phyloP scores from a whole-genome alignment of 148 eudicot genomes.

The Chenopodium formosanum region DNA sequence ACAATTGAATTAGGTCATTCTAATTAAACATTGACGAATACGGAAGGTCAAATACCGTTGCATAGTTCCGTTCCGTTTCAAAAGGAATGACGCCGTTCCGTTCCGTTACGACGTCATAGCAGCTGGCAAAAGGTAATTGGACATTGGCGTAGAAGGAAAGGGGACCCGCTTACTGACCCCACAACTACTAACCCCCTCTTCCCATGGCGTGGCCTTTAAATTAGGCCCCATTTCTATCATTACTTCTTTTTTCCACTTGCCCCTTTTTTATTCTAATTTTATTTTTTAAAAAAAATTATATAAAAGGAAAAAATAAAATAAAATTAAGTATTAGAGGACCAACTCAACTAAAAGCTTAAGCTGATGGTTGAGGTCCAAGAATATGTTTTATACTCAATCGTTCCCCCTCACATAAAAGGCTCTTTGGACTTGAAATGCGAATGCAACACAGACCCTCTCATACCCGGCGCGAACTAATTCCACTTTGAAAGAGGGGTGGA shows the following conservation, averaged over 20 bases:
- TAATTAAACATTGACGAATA: slow-evolving; percentile 8
- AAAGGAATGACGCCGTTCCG: neutral
- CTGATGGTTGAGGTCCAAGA: too few species aligned
- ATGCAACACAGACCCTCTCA: too few species aligned
- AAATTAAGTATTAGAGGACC: too few species aligned
- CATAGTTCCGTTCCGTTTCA: slow-evolving; percentile 1
- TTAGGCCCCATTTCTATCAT: slow-evolving; percentile 28
- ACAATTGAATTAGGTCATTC: neutral
- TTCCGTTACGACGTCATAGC: neutral
- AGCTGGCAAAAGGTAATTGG: slow-evolving; percentile 26
- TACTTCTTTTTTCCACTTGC: slow-evolving; percentile 7
- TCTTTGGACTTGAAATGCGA: too few species aligned
- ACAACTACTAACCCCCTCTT: neutral
- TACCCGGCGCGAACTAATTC: too few species aligned
- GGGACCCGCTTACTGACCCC: slow-evolving; percentile 17
- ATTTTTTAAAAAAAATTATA: neutral
- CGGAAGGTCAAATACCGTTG: slow-evolving; percentile 13
- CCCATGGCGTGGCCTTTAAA: slow-evolving; percentile 31
- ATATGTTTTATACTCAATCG: too few species aligned
- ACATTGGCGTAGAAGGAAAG: slow-evolving; percentile 26
- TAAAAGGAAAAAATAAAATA: too few species aligned
- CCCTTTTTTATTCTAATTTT: neutral
- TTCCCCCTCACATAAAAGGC: too few species aligned
- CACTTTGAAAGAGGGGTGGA: too few species aligned
- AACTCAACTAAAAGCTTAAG: too few species aligned